Evolutionary conservation across 306 rosid species (phyloP), one percentile per base, ranked within the genome.

Genomic region (Begonia masoniana): DNA sequence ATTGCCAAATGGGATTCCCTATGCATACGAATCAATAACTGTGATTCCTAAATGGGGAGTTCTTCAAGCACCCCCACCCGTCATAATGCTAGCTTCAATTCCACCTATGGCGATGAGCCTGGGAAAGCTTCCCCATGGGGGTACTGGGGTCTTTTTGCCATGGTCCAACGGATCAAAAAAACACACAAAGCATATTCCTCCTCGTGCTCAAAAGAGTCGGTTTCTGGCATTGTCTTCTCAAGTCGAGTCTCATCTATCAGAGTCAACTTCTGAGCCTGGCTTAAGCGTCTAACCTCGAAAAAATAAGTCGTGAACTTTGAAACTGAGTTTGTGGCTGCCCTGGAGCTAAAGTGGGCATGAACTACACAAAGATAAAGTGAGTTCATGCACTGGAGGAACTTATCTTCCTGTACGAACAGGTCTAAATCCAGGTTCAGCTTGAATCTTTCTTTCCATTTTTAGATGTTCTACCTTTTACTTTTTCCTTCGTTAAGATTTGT

Each of bases 111-210:
- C 63, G 43, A 5, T 76, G 71, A 82, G 78, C 59, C 80, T 86
- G 12, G 78, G 49, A 60, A 74, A 71, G 59, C 66, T 77, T 42
- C 78, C 76, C 47, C 78, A 64, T 46, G 80, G 82, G 58, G 97
- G 97, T 36, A 92, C 99, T 12, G 99, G 99, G 7, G 96, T 87
- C 43, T 87, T 87, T 76, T 69, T 87, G 61, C 96, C 96, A 1
- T 87, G 96, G 96, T 73, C 80, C 46, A 68, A 66, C 56, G 78
- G 76, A 41, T 67, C 96, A n/a, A 81, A 83, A 68, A 87, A 81
- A 52, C 82, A 78, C 51, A 71, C 75, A 13, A 87, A 75, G 66
- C 96, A 87, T 76, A 85, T 87, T 69, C 96, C 94, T 6, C 96
- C 94, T 7, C 91, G 96, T 0, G 96, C 94, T 12, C 94, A 83